phyloP scores from a whole-genome alignment of 257 asterid genomes.

The Przewalskia tangutica region DNA sequence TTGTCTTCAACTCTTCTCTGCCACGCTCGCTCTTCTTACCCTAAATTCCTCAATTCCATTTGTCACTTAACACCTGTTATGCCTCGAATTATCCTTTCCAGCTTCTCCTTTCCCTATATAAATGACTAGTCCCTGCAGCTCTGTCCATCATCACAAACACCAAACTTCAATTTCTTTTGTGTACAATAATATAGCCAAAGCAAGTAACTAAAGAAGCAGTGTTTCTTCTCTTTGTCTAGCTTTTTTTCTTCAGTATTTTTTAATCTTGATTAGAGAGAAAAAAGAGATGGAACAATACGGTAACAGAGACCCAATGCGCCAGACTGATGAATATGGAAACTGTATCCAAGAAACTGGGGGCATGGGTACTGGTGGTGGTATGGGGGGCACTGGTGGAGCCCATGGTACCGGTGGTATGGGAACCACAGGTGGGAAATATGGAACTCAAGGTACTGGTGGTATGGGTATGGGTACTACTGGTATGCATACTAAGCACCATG shows the following conservation, averaged over 20 bases:
- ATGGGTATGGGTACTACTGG: conserved; percentile 6
- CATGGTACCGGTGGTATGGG: not conserved
- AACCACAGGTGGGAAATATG: not conserved
- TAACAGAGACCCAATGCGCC: conserved; percentile 8
- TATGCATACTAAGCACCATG: conserved; percentile 1
- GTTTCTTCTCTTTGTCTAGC: not conserved
- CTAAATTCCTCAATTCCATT: not conserved
- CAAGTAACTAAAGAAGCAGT: too few species aligned
- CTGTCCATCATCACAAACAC: not conserved
- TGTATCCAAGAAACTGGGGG: conserved; percentile 18
- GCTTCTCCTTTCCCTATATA: not conserved
- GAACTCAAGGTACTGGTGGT: not conserved
- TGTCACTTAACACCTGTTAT: not conserved
- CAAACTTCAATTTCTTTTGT: too few species aligned
- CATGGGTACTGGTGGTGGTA: conserved; percentile 20
- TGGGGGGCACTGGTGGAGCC: conserved; percentile 15
- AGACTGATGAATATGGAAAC: conserved; percentile 25
- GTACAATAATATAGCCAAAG: too few species aligned
- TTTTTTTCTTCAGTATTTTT: not conserved
- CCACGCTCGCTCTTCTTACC: not conserved
- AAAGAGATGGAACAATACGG: conserved; percentile 1
- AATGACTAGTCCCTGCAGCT: not conserved
- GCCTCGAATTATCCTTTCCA: not conserved
- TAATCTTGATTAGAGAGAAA: not conserved
- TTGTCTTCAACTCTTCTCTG: not conserved